phyloP scores from a whole-genome alignment of 179 eudicot species.

The Heliamphora pulchella region DNA sequence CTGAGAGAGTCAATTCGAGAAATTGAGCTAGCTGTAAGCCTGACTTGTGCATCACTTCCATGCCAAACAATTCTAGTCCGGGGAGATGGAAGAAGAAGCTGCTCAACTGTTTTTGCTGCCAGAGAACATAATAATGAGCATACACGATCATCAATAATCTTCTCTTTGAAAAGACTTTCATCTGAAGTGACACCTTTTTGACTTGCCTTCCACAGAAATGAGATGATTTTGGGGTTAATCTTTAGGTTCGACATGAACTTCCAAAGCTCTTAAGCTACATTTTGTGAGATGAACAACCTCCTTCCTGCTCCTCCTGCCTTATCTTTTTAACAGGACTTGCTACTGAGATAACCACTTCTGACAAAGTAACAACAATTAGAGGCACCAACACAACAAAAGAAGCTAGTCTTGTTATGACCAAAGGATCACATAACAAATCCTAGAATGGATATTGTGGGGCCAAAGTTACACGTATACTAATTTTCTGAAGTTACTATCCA shows the following conservation, averaged over 20 bases:
- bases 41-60: neutral
- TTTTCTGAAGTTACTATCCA: neutral
- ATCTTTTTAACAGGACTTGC: neutral
- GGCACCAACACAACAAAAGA: neutral
- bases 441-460: neutral
- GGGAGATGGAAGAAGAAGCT: neutral
- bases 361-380: neutral
- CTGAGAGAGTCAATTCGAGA: neutral
- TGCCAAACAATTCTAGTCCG: neutral
- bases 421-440: neutral
- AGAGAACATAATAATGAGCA: neutral
- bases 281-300: no score
- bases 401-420: neutral
- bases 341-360: neutral
- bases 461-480: neutral
- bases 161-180: neutral
- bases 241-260: neutral
- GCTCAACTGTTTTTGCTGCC: neutral
- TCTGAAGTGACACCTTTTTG: neutral
- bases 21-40: neutral
- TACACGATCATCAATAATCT: neutral
- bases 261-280: neutral
- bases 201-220: neutral
- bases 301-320: neutral
- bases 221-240: neutral